Base-by-base conservation (phyloP, 495 filamentous ascomycete species). In the Tuber indicum region DNA sequence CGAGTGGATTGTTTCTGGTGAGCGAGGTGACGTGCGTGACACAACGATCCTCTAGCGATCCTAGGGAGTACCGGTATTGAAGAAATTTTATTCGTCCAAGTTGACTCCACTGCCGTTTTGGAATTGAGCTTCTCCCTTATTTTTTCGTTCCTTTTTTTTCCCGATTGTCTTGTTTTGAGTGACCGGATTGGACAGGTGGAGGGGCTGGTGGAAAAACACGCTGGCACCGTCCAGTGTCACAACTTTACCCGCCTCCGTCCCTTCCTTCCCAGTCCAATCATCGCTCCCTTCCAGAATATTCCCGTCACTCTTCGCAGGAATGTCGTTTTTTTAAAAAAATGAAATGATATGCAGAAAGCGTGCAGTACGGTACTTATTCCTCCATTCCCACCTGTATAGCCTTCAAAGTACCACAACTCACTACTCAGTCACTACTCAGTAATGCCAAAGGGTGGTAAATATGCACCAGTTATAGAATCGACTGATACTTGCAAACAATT, bases 231-330 rank as follows among this genome's bases (percentile, higher is more conserved):
- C 69, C 71, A 78, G 71, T 72, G 69, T 62, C 77, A 52, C 75
- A 72, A 43, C 43, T 26, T 41, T 6, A 44, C 49, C 47, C 52
- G 58, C 26, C 58, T 66, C 52, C 78, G 46, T 47, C 45, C 26
- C 26, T 26, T 26, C 42, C 17, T 42, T 47, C 66, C n/a, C 21
- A 49, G 43, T 49, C 73, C 46, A 17, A 19, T 36, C 23, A 19
- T 58, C 32, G 23, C 16, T 23, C 71, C 75, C 73, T 80, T 80
- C 78, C 73, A 80, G 78, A 80, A 80, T 74, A 36, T 80, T 79
- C 78, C 70, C 45, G 73, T 74, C 19, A 16, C 26, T 42, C 72
- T 69, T n/a, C 3, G 12, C n/a, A 26, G 10, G 9, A 58, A 58
- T 58, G 23, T 58, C 2, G 26, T 49, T 9, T 6, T 8, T 49